Conservation (phyloP, 805 yeast genomes). For the Ogataea neopini region DNA sequence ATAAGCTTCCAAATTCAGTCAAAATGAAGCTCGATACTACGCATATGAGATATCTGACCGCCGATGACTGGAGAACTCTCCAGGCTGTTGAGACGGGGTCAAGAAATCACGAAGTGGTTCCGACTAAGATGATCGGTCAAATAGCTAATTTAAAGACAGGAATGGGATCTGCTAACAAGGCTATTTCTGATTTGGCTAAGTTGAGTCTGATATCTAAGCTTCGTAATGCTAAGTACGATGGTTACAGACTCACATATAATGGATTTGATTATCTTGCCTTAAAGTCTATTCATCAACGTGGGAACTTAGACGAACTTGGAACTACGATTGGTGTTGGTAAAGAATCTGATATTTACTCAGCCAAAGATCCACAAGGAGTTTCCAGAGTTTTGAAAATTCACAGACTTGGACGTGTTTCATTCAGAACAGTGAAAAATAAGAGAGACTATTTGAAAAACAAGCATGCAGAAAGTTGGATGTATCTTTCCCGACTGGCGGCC, state of each 20-base stretch:
- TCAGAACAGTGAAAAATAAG: conserved; percentile 87
- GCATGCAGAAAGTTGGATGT: conserved; percentile 90
- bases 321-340: conserved; percentile 94
- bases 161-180: conserved; percentile 67
- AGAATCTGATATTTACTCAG: conserved; percentile 92
- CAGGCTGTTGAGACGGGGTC: conserved; percentile 91
- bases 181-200: conserved; percentile 86
- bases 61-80: conserved; percentile 87
- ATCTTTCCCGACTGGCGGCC: conserved; percentile 85
- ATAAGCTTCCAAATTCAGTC: no score
- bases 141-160: conserved; percentile 75
- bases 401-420: conserved; percentile 91
- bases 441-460: conserved; percentile 83
- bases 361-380: conserved; percentile 62
- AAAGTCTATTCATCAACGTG: conserved; percentile 75
- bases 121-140: conserved; percentile 79
- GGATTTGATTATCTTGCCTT: conserved; percentile 94
- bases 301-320: conserved; percentile 76
- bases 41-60: conserved; percentile 89
- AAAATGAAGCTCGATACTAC: conserved; percentile 88
- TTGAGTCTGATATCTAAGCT: conserved; percentile 72
- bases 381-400: conserved; percentile 84
- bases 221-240: conserved; percentile 93
- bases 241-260: conserved; percentile 81
- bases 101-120: conserved; percentile 91